Evolutionary conservation across 2,329 filamentous ascomycete genomes (phyloP).

Genomic region (Cladophialophora exuberans): DNA sequence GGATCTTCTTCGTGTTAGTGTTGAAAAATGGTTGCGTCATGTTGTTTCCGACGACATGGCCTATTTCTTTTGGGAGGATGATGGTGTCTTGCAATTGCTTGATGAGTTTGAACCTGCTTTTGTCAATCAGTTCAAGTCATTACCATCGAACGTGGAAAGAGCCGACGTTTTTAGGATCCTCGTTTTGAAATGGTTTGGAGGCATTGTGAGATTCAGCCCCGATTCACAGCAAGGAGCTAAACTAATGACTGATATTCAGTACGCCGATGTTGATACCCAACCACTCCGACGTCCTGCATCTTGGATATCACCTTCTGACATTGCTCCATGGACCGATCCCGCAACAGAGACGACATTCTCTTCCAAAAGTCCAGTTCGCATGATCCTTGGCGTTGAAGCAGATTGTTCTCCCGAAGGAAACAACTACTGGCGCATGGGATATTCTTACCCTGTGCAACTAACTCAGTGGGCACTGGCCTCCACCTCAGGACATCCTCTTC

Average conservation of each 20-base stretch:
- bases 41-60: slow-evolving; percentile 35
- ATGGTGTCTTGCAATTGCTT: slow-evolving; percentile 37
- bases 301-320: slow-evolving; percentile 36
- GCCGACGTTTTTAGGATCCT: slow-evolving; percentile 40
- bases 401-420: slow-evolving; percentile 36
- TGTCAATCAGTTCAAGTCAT: slow-evolving; percentile 28
- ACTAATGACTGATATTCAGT: slow-evolving; percentile 32
- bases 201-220: slow-evolving; percentile 14
- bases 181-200: slow-evolving; percentile 37
- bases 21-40: slow-evolving; percentile 37
- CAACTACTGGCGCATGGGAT: slow-evolving; percentile 41
- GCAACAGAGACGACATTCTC: slow-evolving; percentile 32
- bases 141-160: slow-evolving; percentile 37
- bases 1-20: slow-evolving; percentile 31
- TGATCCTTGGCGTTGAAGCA: slow-evolving; percentile 40
- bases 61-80: slow-evolving; percentile 42
- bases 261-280: slow-evolving; percentile 40
- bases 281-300: slow-evolving; percentile 35
- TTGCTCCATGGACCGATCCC: slow-evolving; percentile 36
- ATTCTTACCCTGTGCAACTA: slow-evolving; percentile 39
- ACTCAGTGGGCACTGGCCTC: slow-evolving; percentile 41
- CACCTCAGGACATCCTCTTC: slow-evolving; percentile 35
- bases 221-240: too few relatives aligned
- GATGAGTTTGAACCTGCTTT: slow-evolving; percentile 35
- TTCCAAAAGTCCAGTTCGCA: slow-evolving; percentile 30